A percentile compares a stretch with the other conserved stretches of the same genome.
phyloP scores from a whole-genome alignment of 371 early-diverging fungal genomes.

The Saksenaea vasiformis region DNA sequence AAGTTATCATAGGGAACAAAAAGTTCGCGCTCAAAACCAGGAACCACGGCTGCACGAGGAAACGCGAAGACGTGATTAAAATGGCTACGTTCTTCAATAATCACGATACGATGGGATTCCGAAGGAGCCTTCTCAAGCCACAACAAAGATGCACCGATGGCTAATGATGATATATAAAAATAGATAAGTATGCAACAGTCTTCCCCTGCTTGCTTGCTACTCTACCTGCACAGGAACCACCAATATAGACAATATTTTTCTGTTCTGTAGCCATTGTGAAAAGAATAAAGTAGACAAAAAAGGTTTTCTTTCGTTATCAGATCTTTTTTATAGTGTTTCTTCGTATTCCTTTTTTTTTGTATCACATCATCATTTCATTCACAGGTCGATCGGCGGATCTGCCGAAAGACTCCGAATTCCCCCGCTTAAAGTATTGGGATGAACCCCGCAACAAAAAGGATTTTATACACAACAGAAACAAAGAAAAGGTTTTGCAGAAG shows the following conservation, averaged over 20 bases:
- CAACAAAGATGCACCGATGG: slow-evolving; percentile 32
- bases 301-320: not conserved
- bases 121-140: slow-evolving; percentile 36
- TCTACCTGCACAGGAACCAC: slow-evolving; percentile 57
- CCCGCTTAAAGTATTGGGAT: not conserved
- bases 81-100: slow-evolving; percentile 62
- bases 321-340: not conserved
- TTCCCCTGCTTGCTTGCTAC: not conserved
- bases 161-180: slow-evolving; percentile 16
- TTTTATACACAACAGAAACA: not conserved
- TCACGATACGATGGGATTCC: slow-evolving; percentile 49
- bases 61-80: slow-evolving; percentile 68
- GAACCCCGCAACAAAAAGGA: not conserved
- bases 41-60: slow-evolving; percentile 58
- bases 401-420: slow-evolving; percentile 2
- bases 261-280: slow-evolving; percentile 17
- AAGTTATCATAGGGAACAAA: slow-evolving; percentile 59
- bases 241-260: slow-evolving; percentile 58
- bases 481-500: not conserved
- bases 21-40: slow-evolving; percentile 64
- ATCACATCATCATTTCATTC: not conserved
- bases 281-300: not conserved
- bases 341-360: not conserved
- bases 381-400: slow-evolving; percentile 7
- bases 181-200: not conserved